Percentiles rank a stretch among this genome's conserved stretches.
Evolutionary conservation across 1,284 basidiomycete species (phyloP).

Genomic region (Cutaneotrichosporon sp.): DNA sequence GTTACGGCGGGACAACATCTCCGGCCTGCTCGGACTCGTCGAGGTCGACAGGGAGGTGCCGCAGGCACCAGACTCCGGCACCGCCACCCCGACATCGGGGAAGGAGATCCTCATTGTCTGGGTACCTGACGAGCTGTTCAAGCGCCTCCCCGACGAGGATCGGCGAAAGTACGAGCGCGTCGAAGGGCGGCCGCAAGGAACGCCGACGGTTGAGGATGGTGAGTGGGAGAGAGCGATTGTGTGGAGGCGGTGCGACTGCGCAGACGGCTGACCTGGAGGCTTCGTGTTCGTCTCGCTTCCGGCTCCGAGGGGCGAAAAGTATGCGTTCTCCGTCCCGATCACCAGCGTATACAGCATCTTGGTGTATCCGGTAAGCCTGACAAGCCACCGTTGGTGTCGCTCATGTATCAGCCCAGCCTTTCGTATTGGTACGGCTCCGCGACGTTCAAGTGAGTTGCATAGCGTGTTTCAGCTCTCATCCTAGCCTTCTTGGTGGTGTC

Average conservation of each 20-base stretch:
- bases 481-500: conserved; percentile 82
- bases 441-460: conserved; percentile 42
- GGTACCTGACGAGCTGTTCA: conserved; percentile 45
- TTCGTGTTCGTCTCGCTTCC: conserved; percentile 46
- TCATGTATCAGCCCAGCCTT: conserved; percentile 41
- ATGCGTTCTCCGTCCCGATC: conserved; percentile 89
- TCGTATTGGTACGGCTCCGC: conserved; percentile 48
- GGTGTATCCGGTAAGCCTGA: conserved; percentile 60
- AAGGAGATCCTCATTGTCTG: conserved; percentile 42
- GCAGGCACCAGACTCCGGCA: conserved; percentile 5
- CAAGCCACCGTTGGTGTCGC: no score
- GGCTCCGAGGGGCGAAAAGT: conserved; percentile 65
- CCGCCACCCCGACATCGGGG: conserved; percentile 1
- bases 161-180: conserved; percentile 34
- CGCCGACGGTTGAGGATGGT: conserved; percentile 38
- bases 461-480: conserved; percentile 56
- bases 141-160: conserved; percentile 43
- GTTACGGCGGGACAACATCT: conserved; percentile 84
- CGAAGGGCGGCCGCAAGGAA: conserved; percentile 20
- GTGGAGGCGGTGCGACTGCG: neutral
- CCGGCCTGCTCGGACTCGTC: conserved; percentile 84
- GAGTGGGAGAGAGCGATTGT: conserved; percentile 10
- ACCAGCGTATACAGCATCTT: conserved; percentile 84
- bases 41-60: conserved; percentile 50
- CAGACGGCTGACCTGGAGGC: conserved; percentile 22